Evolutionary conservation across 2,329 filamentous ascomycete species (phyloP), one percentile per base, ranked within the genome.

Genomic region (Fusarium sarcochroum): DNA sequence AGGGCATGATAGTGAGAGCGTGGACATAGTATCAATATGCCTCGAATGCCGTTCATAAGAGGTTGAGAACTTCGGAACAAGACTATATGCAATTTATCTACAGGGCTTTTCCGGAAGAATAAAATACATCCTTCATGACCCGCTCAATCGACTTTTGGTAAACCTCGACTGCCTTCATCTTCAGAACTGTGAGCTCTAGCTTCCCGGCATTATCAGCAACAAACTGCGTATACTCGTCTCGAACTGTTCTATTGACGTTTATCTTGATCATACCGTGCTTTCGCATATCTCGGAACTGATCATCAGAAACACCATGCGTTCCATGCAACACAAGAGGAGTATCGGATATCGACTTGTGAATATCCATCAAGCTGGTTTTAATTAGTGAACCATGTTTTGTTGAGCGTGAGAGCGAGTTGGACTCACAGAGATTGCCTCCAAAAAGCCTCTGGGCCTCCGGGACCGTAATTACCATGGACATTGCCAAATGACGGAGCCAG

Each of bases 401-500:
- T 17, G 34, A 15, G 34, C 14, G 13, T 17, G 34, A 17, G 17
- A 17, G 13, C 34, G 14, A 7, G 10, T 37, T 37, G 34, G 15
- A 56, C 52, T 41, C 10, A 56, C 52, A 56, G 35, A 41, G 52
- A 35, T 7, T 41, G 52, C 10, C 38, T 38, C 52, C 52, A 56
- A 21, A 38, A 56, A 18, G 52, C 42, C 25, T 48, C 42, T 6
- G 52, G 52, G 21, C 47, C 34, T 10, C 47, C 44, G 3, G 52
- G 35, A 23, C 58, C 58, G 40, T 62, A 62, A 25, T 44, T 62
- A 11, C 53, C 58, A 20, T 62, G 58, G 21, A 62, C 45, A 18
- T 62, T 62, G 15, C 58, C 58, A 58, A 62, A 62, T 7, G 58
- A 56, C 6, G 58, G 58, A 13, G 58, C 58, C 13, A 62, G 30